Percentiles rank a stretch among this genome's conserved stretches.
These are phyloP conservation scores for Manihot esculenta DNA, from an alignment of 441 rosid species.

Conservation along the genomic window DNA sequence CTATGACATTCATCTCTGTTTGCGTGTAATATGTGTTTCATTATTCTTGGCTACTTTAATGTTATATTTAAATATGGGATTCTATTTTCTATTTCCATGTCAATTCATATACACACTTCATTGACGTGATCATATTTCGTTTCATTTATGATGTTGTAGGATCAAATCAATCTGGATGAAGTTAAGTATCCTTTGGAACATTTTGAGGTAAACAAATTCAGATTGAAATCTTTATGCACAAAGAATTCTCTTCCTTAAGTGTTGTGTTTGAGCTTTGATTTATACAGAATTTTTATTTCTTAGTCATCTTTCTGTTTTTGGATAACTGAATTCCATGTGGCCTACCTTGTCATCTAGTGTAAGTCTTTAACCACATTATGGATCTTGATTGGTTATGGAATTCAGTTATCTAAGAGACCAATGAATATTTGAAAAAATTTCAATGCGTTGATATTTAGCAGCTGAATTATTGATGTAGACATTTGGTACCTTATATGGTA, in stretches of 20 bases:
- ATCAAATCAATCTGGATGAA: constrained; percentile 89
- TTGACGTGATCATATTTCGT: constrained; percentile 1
- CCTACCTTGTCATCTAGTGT: neutral
- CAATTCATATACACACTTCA: neutral
- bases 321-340: neutral
- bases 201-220: constrained; percentile 60
- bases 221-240: constrained; percentile 2
- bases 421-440: no score
- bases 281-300: neutral
- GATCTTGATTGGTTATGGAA: neutral
- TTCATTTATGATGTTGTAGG: constrained; percentile 47
- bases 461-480: neutral
- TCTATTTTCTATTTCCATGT: neutral
- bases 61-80: neutral
- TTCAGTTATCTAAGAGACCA: neutral
- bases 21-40: neutral
- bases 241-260: neutral
- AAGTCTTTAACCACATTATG: neutral
- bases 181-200: constrained; percentile 81
- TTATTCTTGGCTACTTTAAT: neutral
- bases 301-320: neutral
- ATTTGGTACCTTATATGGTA: neutral
- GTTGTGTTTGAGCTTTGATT: neutral
- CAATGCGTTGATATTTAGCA: no score
- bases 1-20: neutral